Percentiles rank a stretch among this genome's conserved stretches.
Evolutionary conservation across 2,329 filamentous ascomycete genomes (phyloP).

Genomic region (Fusarium secorum): DNA sequence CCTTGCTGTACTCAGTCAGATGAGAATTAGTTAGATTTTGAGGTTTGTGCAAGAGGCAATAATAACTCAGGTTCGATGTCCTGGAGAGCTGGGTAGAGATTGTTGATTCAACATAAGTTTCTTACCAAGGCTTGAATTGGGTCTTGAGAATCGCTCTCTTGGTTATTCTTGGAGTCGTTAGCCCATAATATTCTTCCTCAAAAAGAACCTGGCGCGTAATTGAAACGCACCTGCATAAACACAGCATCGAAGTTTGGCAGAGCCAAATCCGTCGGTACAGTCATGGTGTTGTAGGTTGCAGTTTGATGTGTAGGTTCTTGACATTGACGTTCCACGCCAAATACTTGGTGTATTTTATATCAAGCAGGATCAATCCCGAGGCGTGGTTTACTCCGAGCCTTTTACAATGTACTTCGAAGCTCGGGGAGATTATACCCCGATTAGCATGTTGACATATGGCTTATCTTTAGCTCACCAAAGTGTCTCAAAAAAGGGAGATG

Average conservation of each 20-base stretch:
- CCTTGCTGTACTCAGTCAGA: not conserved
- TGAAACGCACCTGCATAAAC: not conserved
- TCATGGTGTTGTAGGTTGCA: not conserved
- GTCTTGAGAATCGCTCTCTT: not conserved
- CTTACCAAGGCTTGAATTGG: not conserved
- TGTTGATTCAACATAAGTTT: accelerated
- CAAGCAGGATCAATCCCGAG: not conserved
- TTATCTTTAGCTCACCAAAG: not conserved
- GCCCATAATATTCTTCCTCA: not conserved
- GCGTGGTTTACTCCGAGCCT: not conserved
- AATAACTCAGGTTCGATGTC: accelerated
- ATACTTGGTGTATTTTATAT: not conserved
- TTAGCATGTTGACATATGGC: not conserved
- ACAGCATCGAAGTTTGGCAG: not conserved
- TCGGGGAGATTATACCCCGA: not conserved
- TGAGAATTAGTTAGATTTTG: accelerated
- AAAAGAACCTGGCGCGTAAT: not conserved
- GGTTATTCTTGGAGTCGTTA: not conserved
- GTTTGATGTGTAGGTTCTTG: accelerated
- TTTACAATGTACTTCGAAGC: accelerated
- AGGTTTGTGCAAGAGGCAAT: accelerated
- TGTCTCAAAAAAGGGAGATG: not conserved
- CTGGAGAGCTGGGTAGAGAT: too few relatives aligned
- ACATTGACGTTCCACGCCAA: accelerated
- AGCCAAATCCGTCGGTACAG: not conserved